Evolutionary conservation across 2,329 filamentous ascomycete genomes (phyloP).

Genomic region (Byssoonygena ceratinophila): DNA sequence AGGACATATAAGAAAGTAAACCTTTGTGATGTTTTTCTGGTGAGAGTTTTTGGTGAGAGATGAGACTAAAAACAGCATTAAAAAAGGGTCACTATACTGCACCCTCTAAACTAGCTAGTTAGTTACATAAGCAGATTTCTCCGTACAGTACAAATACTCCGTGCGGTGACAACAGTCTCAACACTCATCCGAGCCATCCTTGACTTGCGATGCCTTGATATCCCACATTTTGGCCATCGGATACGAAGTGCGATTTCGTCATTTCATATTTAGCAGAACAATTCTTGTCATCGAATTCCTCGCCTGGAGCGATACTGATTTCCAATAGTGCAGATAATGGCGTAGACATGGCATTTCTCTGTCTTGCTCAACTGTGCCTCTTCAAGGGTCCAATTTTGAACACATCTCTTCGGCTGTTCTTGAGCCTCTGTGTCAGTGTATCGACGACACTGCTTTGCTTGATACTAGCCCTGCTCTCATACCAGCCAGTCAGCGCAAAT

Average conservation of each 20-base stretch:
- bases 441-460: not conserved
- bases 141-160: no score
- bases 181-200: no score
- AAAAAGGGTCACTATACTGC: no score
- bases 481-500: conserved; percentile 17
- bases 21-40: no score
- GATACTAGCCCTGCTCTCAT: conserved; percentile 9
- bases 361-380: not conserved
- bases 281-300: not conserved
- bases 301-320: no score
- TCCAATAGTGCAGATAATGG: no score
- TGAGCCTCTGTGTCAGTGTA: not conserved
- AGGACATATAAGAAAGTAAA: no score
- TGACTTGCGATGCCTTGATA: not conserved
- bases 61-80: no score
- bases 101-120: no score
- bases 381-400: not conserved
- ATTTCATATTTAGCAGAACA: not conserved
- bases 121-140: no score
- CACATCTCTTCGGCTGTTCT: not conserved
- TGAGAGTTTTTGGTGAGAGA: no score
- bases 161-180: no score
- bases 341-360: conserved; percentile 7
- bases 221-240: not conserved
- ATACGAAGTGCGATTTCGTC: not conserved